Evolutionary conservation across 2,329 filamentous ascomycete species (phyloP), one percentile per base, ranked within the genome.

Genomic region (Xylariaceae sp.): DNA sequence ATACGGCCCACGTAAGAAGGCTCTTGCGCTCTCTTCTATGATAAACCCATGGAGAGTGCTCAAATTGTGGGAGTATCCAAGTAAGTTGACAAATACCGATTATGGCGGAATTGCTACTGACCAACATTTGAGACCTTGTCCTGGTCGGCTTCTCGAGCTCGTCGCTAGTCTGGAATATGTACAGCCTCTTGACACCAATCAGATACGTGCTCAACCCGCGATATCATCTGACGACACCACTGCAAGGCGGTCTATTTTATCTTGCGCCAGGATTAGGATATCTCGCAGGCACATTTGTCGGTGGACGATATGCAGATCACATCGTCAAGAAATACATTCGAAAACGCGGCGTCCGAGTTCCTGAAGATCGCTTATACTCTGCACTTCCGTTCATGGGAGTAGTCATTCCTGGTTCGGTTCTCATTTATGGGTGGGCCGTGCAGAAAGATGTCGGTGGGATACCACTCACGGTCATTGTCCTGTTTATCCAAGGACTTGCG

Each of bases 401-500:
- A n/a, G 72, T 76, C 1, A 80, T 86, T 9, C 83, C 85, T 0
- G 75, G 69, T 0, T 86, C 81, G 60, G 83, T 89, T 68, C 71
- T 90, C 6, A 66, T 89, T 5, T 90, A 77, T 54, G 75, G 75
- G 6, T 78, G 75, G 78, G 66, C 71, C 5, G 68, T 81, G 12
- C 72, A 81, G 48, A 70, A 69, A 49, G 61, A 68, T 10, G 70
- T 75, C 3, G 78, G 78, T 3, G 78, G 77, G 2, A 74, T 82
- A 39, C 71, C 76, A 0, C 62, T 87, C 5, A 87, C 86, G 0
- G 84, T 90, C 2, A 75, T 90, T 7, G 80, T 82, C 59, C 84
- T 91, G 75, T 90, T 90, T 62, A 52, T 86, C 2, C 86, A 90
- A 61, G 87, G 87, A 1, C 75, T 90, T 0, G 85, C 82, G 0